phyloP scores from a whole-genome alignment of 2,329 filamentous ascomycete genomes.

The Pseudopyrenochaeta lycopersici region DNA sequence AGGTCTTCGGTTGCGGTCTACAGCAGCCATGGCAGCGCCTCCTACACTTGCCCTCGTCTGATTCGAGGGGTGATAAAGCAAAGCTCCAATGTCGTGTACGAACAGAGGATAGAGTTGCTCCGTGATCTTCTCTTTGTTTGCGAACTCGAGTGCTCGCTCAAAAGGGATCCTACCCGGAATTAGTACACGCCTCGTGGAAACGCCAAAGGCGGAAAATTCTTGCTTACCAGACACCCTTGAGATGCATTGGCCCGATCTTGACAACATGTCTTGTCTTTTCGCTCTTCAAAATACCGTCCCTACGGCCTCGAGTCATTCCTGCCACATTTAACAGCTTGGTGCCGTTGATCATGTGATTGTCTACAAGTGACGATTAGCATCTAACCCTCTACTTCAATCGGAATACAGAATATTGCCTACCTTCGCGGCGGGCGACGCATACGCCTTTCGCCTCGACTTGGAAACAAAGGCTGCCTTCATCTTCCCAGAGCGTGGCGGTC shows the following conservation, averaged over 20 bases:
- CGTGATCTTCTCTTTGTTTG: constrained; percentile 99
- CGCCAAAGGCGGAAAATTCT: neutral
- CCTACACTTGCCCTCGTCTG: constrained; percentile 83
- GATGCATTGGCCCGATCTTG: constrained; percentile 98
- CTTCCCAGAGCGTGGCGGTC: constrained; percentile 96
- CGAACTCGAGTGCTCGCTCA: constrained; percentile 95
- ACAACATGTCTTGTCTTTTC: constrained; percentile 97
- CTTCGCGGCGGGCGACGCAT: constrained; percentile 92
- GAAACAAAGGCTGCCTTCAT: constrained; percentile 96
- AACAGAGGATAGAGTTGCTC: constrained; percentile 95
- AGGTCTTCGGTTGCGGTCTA: constrained; percentile 63
- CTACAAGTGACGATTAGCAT: constrained; percentile 56
- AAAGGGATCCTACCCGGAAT: constrained; percentile 82
- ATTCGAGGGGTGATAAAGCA: constrained; percentile 94
- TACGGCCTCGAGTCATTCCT: constrained; percentile 94
- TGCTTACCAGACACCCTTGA: constrained; percentile 73
- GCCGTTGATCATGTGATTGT: constrained; percentile 99
- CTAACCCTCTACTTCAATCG: neutral
- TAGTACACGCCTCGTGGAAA: constrained; percentile 5
- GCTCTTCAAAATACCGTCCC: constrained; percentile 96
- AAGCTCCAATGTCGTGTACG: constrained; percentile 93
- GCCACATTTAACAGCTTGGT: constrained; percentile 97
- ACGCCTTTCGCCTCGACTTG: constrained; percentile 97
- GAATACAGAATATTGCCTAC: constrained; percentile 55
- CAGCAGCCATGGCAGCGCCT: constrained; percentile 74